Conservation (phyloP, 345 rosid species). For the Toxicodendron radicans region DNA sequence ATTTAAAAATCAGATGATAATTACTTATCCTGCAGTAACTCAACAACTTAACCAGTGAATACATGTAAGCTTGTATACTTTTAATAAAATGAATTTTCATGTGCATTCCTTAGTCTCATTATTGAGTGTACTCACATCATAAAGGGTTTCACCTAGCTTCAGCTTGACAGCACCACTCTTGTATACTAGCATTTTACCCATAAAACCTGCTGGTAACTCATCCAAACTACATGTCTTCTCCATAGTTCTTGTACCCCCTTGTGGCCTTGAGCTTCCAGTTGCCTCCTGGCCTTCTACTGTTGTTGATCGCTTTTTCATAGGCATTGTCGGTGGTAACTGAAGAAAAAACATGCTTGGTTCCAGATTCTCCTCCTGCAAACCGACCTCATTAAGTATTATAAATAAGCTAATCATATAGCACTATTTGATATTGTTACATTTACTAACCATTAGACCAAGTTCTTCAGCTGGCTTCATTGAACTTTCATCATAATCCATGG, state of each 20-base stretch:
- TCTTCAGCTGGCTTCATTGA: conserved; percentile 42
- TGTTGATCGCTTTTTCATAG: conserved; percentile 46
- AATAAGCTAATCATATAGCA: conserved; percentile 11
- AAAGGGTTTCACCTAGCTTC: conserved; percentile 72
- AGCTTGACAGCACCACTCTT: conserved; percentile 80
- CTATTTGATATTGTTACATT: conserved; percentile 10
- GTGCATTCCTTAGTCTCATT: not conserved
- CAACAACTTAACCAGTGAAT: not conserved
- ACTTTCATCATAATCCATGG: conserved; percentile 41
- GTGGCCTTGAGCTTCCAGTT: conserved; percentile 30
- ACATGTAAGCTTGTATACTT: not conserved
- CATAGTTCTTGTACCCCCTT: conserved; percentile 3
- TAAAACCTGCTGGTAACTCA: conserved; percentile 63
- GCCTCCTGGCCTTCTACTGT: conserved; percentile 35
- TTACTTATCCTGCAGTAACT: not conserved
- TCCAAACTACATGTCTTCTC: conserved; percentile 35
- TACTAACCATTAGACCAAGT: conserved; percentile 63
- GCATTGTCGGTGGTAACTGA: conserved; percentile 66
- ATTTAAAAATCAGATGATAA: not conserved
- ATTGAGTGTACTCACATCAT: conserved; percentile 57
- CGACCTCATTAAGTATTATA: conserved; percentile 17
- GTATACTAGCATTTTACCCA: conserved; percentile 88
- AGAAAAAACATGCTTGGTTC: conserved; percentile 65
- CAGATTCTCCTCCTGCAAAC: conserved; percentile 58
- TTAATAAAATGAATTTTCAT: conserved; percentile 4